Evolutionary conservation across 2,329 filamentous ascomycete species (phyloP), one percentile per base, ranked within the genome.

Genomic region (Neoscytalidium dimidiatum): DNA sequence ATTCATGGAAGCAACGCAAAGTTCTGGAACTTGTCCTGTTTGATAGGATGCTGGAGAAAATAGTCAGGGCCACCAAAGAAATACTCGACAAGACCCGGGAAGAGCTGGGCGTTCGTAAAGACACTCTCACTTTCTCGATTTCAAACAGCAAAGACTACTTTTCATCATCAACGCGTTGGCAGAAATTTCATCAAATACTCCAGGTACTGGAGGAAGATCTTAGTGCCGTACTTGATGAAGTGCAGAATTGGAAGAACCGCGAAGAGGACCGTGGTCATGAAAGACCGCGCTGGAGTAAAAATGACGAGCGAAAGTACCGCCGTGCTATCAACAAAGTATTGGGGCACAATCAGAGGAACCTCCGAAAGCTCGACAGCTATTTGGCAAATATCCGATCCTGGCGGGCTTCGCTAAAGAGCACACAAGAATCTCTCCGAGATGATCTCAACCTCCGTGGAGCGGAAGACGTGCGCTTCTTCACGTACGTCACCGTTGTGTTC

Each of bases 401-500:
- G 26, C 63, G 67, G 19, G 23, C 38, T 4, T 66, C 63, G 2
- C 68, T 73, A 2, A 63, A 62, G 4, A 68, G 64, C 35, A 66
- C 61, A 4, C 66, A 68, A 23, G 68, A 68, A 33, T 66, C 68
- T 1, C 67, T 67, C 19, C 64, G 69, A 14, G 63, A 69, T n/a
- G 69, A 71, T 11, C 61, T 70, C 7, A 69, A 64, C 28, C 66
- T 70, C 9, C 58, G 41, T 8, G 51, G 71, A 28, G 69, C 71
- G 0, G 69, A 75, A 52, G 72, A 76, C 48, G 71, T 77, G 41
- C 70, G 70, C 0, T 69, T 71, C 48, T 77, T 78, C 64, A 77
- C 76, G 0, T 75, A 76, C 44, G 72, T 75, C 2, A 78, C 75
- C 0, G 72, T 75, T 3, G 70, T 77, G 14, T 77, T 78, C 66